A percentile compares a stretch with the other conserved stretches of the same genome.
Evolutionary conservation across 371 early-diverging fungal species (phyloP).

Genomic region (Dinochytrium kinnereticum): DNA sequence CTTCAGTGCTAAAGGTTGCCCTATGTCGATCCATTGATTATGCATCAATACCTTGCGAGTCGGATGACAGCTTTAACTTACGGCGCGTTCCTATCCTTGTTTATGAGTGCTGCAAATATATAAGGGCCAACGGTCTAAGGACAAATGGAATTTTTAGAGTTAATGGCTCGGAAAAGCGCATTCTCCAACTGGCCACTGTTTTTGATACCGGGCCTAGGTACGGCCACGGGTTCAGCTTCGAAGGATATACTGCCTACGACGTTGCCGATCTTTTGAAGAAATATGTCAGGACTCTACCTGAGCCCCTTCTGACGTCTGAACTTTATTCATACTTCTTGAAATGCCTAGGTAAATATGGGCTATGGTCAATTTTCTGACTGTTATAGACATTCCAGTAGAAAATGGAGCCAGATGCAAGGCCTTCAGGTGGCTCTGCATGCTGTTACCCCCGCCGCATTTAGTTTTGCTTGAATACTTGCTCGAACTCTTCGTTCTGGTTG

Average conservation of each 20-base stretch:
- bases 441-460: conserved; percentile 48
- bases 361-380: background rate
- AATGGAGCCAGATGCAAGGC: conserved; percentile 39
- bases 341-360: conserved; percentile 32
- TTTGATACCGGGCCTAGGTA: conserved; percentile 49
- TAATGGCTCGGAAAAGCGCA: conserved; percentile 48
- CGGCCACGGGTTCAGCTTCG: conserved; percentile 45
- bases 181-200: conserved; percentile 32
- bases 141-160: conserved; percentile 51
- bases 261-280: conserved; percentile 51
- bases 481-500: conserved; percentile 42
- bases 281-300: conserved; percentile 47
- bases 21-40: conserved; percentile 35
- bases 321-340: conserved; percentile 46
- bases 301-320: conserved; percentile 48
- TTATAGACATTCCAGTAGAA: conserved; percentile 44
- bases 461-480: conserved; percentile 44
- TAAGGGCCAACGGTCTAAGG: conserved; percentile 37
- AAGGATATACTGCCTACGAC: conserved; percentile 50
- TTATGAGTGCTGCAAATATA: conserved; percentile 35
- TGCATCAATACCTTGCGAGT: conserved; percentile 40
- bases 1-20: conserved; percentile 15
- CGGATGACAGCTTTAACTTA: conserved; percentile 23
- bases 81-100: conserved; percentile 44
- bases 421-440: conserved; percentile 45